Base-by-base conservation (phyloP, 306 rosid genomes). In the Vigna radiata region DNA sequence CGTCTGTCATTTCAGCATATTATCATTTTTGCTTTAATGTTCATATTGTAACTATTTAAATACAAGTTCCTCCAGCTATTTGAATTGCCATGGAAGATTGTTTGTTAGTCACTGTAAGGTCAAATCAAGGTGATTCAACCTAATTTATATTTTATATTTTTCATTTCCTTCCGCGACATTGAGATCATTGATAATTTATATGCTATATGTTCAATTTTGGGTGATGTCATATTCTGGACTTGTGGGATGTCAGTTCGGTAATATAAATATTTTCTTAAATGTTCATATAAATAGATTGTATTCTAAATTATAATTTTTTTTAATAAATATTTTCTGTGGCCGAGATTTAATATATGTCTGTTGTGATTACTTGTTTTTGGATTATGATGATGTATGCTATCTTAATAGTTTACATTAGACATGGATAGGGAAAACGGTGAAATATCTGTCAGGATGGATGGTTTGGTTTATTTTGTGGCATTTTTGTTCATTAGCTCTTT, bases 141-240 rank as follows among this genome's bases (percentile, higher is more conserved):
- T 62, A 81, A 50, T 69, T n/a, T 52, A 12, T 19, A 68, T 27
- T 61, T 39, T 47, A 27, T 75, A 58, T 41, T 41, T 59, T 70
- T 64, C 75, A 37, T 70, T 64, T 43, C 68, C 43, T 67, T 23
- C 3, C 1, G 19, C 52, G 21, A 54, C 46, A 59, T 25, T 64
- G 65, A 31, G 72, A 54, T 65, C 74, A 73, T 37, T 39, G 39
- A 62, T 78, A 27, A 41, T 75, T 54, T 61, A 61, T 49, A 58
- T 41, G 46, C 70, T 48, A 14, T 71, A 37, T 72, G 77, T 72
- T 77, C 19, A 61, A 61, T 73, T 52, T 68, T 85, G 18, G 71
- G 29, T 53, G 15, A 41, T 60, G 12, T 77, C 58, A 43, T 81
- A 53, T 73, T 66, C 46, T 50, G 52, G 43, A 53, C 61, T 13